phyloP scores from a whole-genome alignment of 352 stramenopile genomes.

The Globisporangium polare region DNA sequence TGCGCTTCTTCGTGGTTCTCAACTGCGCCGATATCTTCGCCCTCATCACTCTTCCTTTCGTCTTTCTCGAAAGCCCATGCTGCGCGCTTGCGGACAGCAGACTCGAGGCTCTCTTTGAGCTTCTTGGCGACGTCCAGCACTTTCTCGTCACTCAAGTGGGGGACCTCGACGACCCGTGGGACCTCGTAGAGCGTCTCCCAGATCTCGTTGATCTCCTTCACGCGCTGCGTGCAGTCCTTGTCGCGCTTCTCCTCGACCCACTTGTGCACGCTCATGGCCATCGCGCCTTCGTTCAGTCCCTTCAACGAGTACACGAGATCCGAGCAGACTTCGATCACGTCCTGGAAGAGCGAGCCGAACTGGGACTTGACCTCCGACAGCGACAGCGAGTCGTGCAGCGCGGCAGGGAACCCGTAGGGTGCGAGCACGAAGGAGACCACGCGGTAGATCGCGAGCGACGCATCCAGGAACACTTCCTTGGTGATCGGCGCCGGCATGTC shows the following conservation, averaged over 20 bases:
- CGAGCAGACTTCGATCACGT: conserved; percentile 82
- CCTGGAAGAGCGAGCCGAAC: conserved; percentile 73
- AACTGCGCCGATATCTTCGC: background rate
- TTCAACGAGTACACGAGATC: conserved; percentile 80
- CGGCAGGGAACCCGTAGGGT: conserved; percentile 67
- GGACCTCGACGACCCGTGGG: conserved; percentile 64
- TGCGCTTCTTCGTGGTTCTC: conserved; percentile 8
- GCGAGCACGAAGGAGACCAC: conserved; percentile 79
- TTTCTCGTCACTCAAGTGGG: conserved; percentile 38
- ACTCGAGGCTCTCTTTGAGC: conserved; percentile 37
- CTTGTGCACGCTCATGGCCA: conserved; percentile 87
- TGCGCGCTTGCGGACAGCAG: conserved; percentile 48
- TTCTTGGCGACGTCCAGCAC: conserved; percentile 43
- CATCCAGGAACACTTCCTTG: conserved; percentile 62
- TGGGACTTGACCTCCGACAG: conserved; percentile 71
- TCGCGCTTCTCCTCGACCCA: conserved; percentile 78
- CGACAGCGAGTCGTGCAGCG: conserved; percentile 50
- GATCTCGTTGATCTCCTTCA: conserved; percentile 78
- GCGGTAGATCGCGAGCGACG: conserved; percentile 66
- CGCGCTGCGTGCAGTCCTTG: conserved; percentile 55
- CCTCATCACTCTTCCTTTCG: conserved; percentile 1
- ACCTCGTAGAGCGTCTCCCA: conserved; percentile 60
- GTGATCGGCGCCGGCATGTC: conserved; percentile 73
- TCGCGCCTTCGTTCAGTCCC: conserved; percentile 70
- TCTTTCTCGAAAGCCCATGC: conserved; percentile 51